Evolutionary conservation across 495 filamentous ascomycete genomes (phyloP), one percentile per base, ranked within the genome.

Genomic region (Tuber borchii): DNA sequence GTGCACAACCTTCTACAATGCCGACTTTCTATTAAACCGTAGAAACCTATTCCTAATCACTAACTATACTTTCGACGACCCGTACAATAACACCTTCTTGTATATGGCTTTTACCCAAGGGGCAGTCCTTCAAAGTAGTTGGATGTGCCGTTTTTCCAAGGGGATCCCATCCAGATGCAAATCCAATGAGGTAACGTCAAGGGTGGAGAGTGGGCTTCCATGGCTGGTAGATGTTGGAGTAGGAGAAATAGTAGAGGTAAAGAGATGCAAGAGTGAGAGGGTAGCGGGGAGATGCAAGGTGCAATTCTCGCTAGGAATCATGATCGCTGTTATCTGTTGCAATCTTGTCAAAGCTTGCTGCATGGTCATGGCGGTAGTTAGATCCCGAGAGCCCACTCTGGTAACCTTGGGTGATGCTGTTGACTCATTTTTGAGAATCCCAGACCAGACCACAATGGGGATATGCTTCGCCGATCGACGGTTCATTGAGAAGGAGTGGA

Each of bases 251-350:
- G 8, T n/a, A 2, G 69, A 37, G 2, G 2, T 37, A 37, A 37
- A 1, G 1, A 2, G 42, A 12, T 71, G 40, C 40, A 45, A 19
- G 40, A 73, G 48, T 3, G 51, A 74, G 48, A 19, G 31, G 8
- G 17, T 6, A 19, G 17, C 0, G 12, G 82, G 85, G 45, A 76
- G 77, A 17, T 89, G 88, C 80, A 81, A 83, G 73, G 74, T 89
- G 45, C 82, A 85, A 43, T 88, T 86, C 75, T 85, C 80, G 69
- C 45, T 84, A 6, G 75, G 78, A 0, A 84, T 88, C 22, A 82
- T 86, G 72, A 51, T 86, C n/a, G 39, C 39, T 4, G 39, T 40
- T 2, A 40, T 40, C 39, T 40, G 39, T 4, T 40, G 39, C 39
- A 40, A 40, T 6, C 39, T 40, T 40, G 39, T 40, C 3, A 40